These are phyloP conservation scores for Lunasporangiospora selenospora DNA, from an alignment of 192 early-diverging fungal species.

Conservation along the genomic window DNA sequence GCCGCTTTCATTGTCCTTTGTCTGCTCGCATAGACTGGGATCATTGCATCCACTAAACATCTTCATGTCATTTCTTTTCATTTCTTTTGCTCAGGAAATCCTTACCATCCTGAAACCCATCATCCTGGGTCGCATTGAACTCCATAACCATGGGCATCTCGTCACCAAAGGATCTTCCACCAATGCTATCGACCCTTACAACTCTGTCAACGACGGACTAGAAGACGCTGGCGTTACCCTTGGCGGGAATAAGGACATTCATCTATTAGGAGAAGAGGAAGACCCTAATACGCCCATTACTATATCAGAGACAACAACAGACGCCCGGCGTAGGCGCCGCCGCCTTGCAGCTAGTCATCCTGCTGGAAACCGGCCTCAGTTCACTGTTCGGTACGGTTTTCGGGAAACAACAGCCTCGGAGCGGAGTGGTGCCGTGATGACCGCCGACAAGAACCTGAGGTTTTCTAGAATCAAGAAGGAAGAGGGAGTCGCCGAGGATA, in stretches of 20 bases:
- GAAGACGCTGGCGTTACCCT: slow-evolving; percentile 34
- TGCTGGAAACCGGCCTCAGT: slow-evolving; percentile 10
- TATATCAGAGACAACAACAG: neutral
- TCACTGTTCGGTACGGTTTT: slow-evolving; percentile 28
- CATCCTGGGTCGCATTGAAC: slow-evolving; percentile 11
- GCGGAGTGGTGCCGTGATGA: slow-evolving; percentile 23
- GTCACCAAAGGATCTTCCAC: slow-evolving; percentile 8
- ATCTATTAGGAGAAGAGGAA: too few species aligned
- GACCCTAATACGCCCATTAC: neutral
- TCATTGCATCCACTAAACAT: neutral
- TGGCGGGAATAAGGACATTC: too few species aligned
- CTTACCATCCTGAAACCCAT: slow-evolving; percentile 32
- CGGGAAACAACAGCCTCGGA: slow-evolving; percentile 15
- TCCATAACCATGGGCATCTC: slow-evolving; percentile 32
- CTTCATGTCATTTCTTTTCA: neutral
- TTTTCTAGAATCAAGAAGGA: slow-evolving; percentile 22
- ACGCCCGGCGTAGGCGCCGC: neutral
- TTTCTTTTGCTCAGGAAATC: slow-evolving; percentile 15
- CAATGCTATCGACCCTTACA: slow-evolving; percentile 1
- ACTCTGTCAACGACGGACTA: slow-evolving; percentile 15
- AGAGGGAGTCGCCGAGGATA: neutral
- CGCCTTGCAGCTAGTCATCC: neutral
- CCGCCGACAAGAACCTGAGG: slow-evolving; percentile 32
- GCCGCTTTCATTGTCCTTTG: neutral
- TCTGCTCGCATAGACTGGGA: too few species aligned